Base-by-base conservation (phyloP, 441 rosid genomes). In the Biscutella laevigata region DNA sequence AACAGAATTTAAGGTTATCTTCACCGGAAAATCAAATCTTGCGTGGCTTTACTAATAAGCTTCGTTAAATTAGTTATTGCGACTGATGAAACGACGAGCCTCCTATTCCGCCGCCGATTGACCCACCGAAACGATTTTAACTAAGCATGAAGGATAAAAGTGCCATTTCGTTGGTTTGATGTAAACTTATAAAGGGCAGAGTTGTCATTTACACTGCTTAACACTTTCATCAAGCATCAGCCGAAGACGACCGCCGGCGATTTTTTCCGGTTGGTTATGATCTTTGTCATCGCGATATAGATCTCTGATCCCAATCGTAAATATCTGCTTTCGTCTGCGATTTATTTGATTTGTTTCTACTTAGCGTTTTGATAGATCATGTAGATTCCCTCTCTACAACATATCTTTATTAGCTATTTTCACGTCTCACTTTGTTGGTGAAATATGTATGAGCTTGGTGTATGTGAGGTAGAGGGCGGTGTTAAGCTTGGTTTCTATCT, bases 161-260 rank as follows among this genome's bases (percentile, higher is more conserved):
- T 3, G 53, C 44, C 54, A 53, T 53, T 37, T 27, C 0, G 1
- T 3, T 5, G 10, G 38, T 32, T 40, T 7, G 19, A 2, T 28
- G 5, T 41, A 48, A 12, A 40, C 1, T 7, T 13, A 10, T 13
- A 1, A 64, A 42, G 53, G 69, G 13, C 2, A 49, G 7, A 5
- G 1, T 3, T 14, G 64, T 64, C 62, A 40, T 25, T 57, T 7
- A 0, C 3, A 2, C 1, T 10, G 39, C 3, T 14, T 15, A 15
- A 37, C 10, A 24, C 11, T 63, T 42, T 5, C 69, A 49, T 53
- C 63, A 5, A 33, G n/a, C 64, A 50, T 28, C 46, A 57, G 64
- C 40, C 59, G 42, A 30, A 42, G 48, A 56, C 49, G 28, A 42
- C 45, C 43, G 42, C 59, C 65, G 64, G 60, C 43, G 50, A 51